A percentile compares a stretch with the other conserved stretches of the same genome.
Evolutionary conservation across 164 flowering plant genomes (phyloP).

Genomic region (Echeveria elegans): DNA sequence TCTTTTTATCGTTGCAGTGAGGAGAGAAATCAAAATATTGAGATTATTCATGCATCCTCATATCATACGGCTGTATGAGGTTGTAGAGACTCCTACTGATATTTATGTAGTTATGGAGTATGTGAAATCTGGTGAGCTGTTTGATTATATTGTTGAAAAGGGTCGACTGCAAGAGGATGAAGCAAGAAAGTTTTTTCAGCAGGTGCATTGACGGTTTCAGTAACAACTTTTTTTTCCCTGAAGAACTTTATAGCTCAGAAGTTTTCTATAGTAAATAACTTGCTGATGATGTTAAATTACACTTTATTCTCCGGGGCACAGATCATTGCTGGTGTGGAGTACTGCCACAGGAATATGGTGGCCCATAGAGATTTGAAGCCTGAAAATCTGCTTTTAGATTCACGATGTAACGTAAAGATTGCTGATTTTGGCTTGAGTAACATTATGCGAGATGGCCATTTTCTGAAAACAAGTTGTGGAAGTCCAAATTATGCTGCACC

Average conservation of each 20-base stretch:
- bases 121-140: not conserved
- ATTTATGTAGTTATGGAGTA: not conserved
- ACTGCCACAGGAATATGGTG: constrained; percentile 69
- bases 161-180: not conserved
- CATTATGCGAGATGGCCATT: not conserved
- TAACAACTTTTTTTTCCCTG: too few species aligned
- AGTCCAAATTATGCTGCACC: not conserved
- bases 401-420: not conserved
- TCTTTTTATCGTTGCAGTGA: constrained; percentile 30
- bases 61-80: not conserved
- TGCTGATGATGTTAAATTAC: not conserved
- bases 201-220: not conserved
- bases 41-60: not conserved
- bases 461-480: not conserved
- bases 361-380: constrained; percentile 33
- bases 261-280: not conserved
- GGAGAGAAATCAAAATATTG: constrained; percentile 56
- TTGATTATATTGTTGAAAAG: not conserved
- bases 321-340: constrained; percentile 77
- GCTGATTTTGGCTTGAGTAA: not conserved
- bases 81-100: not conserved
- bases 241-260: too few species aligned
- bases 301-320: not conserved
- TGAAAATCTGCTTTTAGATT: not conserved
- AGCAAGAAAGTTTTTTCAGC: not conserved